These are phyloP conservation scores for Aleurites moluccanus DNA, from an alignment of 441 rosid species.

Conservation along the genomic window DNA sequence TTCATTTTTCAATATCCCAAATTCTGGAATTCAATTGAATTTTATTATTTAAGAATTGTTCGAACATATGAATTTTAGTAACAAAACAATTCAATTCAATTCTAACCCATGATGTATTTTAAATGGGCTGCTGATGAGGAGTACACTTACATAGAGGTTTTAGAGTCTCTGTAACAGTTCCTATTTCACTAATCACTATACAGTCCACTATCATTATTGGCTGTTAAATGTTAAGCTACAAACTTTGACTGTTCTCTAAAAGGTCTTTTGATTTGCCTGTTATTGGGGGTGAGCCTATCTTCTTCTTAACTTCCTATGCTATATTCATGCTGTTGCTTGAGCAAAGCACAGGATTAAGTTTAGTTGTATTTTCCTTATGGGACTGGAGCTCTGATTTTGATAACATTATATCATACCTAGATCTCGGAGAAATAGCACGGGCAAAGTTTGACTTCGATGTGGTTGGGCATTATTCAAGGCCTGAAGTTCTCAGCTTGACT, in stretches of 20 bases:
- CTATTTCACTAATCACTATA: not conserved
- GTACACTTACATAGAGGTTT: too few relatives aligned
- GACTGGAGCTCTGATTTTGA: slow-evolving; percentile 8
- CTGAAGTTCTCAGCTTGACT: slow-evolving; percentile 85
- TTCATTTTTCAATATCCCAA: too few relatives aligned
- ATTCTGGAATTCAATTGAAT: too few relatives aligned
- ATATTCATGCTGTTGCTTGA: not conserved
- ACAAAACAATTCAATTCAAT: too few relatives aligned
- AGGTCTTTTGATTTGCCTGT: not conserved
- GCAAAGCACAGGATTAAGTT: not conserved
- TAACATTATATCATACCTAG: slow-evolving; percentile 33
- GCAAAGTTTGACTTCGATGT: slow-evolving; percentile 92
- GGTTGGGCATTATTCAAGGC: slow-evolving; percentile 90
- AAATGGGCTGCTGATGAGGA: too few relatives aligned
- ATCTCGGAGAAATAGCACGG: slow-evolving; percentile 84
- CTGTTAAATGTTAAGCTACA: not conserved
- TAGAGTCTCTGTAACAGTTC: too few relatives aligned
- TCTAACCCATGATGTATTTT: too few relatives aligned
- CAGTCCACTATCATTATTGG: not conserved
- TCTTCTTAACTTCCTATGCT: not conserved
- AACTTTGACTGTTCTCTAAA: not conserved
- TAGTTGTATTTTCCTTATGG: not conserved
- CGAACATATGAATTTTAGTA: too few relatives aligned
- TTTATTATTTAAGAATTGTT: too few relatives aligned
- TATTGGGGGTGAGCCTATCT: not conserved